Evolutionary conservation across 306 rosid genomes (phyloP).

Genomic region (Pyrus pyrifolia): DNA sequence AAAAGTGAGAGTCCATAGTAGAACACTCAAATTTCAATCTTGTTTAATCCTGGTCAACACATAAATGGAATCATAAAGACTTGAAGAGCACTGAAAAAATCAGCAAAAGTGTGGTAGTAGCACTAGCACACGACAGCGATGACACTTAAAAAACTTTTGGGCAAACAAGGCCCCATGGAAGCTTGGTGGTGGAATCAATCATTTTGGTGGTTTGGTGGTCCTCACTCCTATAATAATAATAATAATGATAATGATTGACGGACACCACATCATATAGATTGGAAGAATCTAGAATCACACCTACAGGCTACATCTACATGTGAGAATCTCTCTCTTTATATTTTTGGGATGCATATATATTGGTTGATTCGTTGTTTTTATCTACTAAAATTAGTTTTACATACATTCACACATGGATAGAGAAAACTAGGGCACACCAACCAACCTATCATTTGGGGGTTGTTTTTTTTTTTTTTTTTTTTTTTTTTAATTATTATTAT

Average conservation of each 20-base stretch:
- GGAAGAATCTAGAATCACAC: too few species aligned
- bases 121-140: neutral
- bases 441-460: neutral
- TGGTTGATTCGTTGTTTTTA: too few species aligned
- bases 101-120: neutral
- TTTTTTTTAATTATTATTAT: too few species aligned
- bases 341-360: too few species aligned
- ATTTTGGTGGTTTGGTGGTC: conserved; percentile 3
- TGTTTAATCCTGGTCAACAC: too few species aligned
- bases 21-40: too few species aligned
- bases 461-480: too few species aligned
- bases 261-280: too few species aligned
- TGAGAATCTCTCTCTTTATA: too few species aligned
- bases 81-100: neutral
- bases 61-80: neutral
- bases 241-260: too few species aligned
- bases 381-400: neutral
- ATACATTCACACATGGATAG: neutral
- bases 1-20: too few species aligned
- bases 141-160: neutral
- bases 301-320: too few species aligned
- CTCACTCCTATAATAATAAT: neutral
- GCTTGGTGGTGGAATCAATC: neutral
- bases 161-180: neutral
- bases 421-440: neutral